Base-by-base conservation (phyloP, 805 yeast genomes). In the Kuraishia ogatae region DNA sequence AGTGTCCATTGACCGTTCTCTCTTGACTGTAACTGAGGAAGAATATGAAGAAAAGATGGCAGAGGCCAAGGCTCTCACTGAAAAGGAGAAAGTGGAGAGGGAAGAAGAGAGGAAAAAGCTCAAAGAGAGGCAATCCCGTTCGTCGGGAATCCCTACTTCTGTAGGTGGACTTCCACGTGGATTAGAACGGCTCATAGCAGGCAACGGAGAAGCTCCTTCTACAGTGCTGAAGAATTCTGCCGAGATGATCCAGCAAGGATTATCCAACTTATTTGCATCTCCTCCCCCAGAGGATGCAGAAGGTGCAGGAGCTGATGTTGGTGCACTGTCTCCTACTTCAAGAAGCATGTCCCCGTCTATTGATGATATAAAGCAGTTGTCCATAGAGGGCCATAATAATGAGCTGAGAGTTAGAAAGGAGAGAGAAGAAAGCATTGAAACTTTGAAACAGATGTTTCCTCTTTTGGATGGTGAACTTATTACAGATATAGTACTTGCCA, bases 401-500 rank as follows among this genome's bases (percentile, higher is more conserved):
- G 63, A 64, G 39, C 61, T 72, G 50, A 64, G 74, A 13, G 73
- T 73, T 47, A 70, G 67, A 28, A 66, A 73, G 55, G 84, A 82
- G 57, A 74, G 70, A 46, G 67, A 71, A 20, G 74, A 75, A 49
- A 77, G 83, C 1, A 72, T 78, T 23, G 70, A 69, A 1, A 79
- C 80, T 2, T 72, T 90, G 54, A 70, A 71, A 28, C 83, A 82
- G 51, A 87, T 91, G 82, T 90, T 91, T 67, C 96, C 96, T 0
- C 75, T 73, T 50, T 71, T 90, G 57, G 96, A 89, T 61, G 71
- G 72, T 52, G 87, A 81, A 0, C 71, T 91, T 1, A 76, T 91
- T 52, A 79, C 77, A 55, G 97, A 90, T 64, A 83, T 90, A 2
- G 77, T 90, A 35, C 69, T 71, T 1, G 81, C 84, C 66, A 87